Base-by-base conservation (phyloP, 2,329 filamentous ascomycete genomes). In the Trichoderma endophyticum region DNA sequence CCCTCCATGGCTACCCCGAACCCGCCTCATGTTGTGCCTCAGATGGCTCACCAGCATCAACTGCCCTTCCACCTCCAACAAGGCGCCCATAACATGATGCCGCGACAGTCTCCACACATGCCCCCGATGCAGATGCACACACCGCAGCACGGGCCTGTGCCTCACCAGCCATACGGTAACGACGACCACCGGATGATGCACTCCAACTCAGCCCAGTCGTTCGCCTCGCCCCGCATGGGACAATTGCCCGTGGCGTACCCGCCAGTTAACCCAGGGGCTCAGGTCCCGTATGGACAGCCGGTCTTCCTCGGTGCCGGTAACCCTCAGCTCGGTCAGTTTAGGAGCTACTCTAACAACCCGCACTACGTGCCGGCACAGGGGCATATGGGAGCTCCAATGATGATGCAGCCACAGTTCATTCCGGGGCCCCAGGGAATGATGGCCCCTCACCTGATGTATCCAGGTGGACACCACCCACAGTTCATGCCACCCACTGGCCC, bases 131-230 rank as follows among this genome's bases (percentile, higher is more conserved):
- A 92, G 77, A 90, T 94, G 81, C 92, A 94, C 77, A 88, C 87
- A 30, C 91, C 91, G 73, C 92, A 92, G 71, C 93, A 94, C 77
- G 85, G 83, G 4, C 92, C 92, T 75, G 88, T 87, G 6, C 88
- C 90, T 56, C 88, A 89, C 67, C 86, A 87, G 18, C 87, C 89
- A 3, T 92, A 91, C 75, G 93, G 91, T 77, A 91, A 90, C 75
- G 95, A 97, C 75, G 92, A 94, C 72, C 93, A 95, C 78, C 90
- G 94, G 66, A 97, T 98, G 93, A 92, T 96, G 83, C 93, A 93
- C 72, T 92, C 91, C 7, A 94, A 91, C 75, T 94, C 93, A 28
- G 91, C 91, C 4, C 94, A 95, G 77, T 93, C 94, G 3, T 96
- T 94, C 80, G 92, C 93, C 9, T 97, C 95, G 18, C 94, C 95